Percentiles rank a stretch among this genome's conserved stretches.
These are phyloP conservation scores for Zychaea mexicana DNA, from an alignment of 371 early-diverging fungal species.

Conservation along the genomic window DNA sequence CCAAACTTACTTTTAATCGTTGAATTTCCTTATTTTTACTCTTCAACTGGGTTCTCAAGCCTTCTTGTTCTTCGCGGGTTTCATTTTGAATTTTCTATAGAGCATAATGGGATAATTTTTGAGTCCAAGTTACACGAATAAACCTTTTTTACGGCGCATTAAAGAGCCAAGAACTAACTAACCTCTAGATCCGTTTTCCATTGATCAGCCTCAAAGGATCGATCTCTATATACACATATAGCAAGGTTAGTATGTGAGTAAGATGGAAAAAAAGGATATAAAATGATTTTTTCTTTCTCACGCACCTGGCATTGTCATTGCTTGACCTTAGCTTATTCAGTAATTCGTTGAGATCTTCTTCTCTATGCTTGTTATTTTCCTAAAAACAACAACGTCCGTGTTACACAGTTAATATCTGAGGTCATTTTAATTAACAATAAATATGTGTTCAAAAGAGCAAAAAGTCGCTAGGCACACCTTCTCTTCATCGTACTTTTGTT, in stretches of 20 bases:
- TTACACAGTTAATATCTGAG: conserved; percentile 1
- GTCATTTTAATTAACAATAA: background rate
- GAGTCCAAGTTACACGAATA: conserved; percentile 1
- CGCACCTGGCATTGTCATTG: conserved; percentile 30
- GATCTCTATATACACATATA: conserved; percentile 11
- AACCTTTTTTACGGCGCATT: too few species aligned
- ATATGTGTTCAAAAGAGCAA: background rate
- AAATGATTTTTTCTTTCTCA: too few species aligned
- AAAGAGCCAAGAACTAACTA: background rate
- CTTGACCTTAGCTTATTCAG: conserved; percentile 28
- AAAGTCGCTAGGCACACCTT: conserved; percentile 17
- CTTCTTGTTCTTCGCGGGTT: conserved; percentile 9
- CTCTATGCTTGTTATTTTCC: conserved; percentile 20
- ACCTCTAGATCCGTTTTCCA: conserved; percentile 17
- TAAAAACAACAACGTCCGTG: background rate
- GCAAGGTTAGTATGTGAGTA: background rate
- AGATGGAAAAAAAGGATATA: background rate
- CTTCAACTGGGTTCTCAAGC: background rate
- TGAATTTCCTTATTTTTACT: conserved; percentile 10
- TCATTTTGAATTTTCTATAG: conserved; percentile 5
- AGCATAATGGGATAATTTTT: background rate
- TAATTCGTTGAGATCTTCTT: conserved; percentile 29
- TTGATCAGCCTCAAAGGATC: conserved; percentile 18
- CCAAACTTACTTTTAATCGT: conserved; percentile 9
- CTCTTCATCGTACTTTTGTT: conserved; percentile 37